Evolutionary conservation across 441 rosid genomes (phyloP).

Genomic region (Euphorbia celastroides): DNA sequence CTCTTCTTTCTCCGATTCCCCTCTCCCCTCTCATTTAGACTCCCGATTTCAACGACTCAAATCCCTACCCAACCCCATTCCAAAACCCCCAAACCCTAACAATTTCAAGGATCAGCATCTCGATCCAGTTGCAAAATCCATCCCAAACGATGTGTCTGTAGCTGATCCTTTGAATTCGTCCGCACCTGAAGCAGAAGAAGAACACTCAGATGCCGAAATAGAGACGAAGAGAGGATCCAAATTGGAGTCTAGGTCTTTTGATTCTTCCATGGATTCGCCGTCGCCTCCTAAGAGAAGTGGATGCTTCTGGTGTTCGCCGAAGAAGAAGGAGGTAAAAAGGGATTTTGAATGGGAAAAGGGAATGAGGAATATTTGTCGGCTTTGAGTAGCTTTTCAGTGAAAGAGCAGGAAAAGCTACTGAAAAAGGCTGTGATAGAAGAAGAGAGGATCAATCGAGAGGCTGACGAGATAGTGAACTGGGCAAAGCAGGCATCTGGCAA

Average conservation of each 20-base stretch:
- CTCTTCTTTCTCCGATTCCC: slow-evolving; percentile 43
- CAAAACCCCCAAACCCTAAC: background rate
- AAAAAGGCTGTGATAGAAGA: slow-evolving; percentile 60
- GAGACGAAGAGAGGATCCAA: background rate
- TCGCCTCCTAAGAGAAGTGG: slow-evolving; percentile 51
- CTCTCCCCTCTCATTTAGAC: slow-evolving; percentile 66
- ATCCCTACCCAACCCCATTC: slow-evolving; percentile 34
- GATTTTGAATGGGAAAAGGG: slow-evolving; percentile 29
- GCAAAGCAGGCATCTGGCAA: slow-evolving; percentile 63
- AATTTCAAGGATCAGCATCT: too few relatives aligned
- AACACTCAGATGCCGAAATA: background rate
- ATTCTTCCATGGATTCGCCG: slow-evolving; percentile 31
- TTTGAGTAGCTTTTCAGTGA: slow-evolving; percentile 42
- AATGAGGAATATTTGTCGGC: slow-evolving; percentile 49
- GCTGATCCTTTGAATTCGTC: background rate
- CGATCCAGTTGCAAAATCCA: background rate
- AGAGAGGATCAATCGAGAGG: slow-evolving; percentile 55
- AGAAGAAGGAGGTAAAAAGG: slow-evolving; percentile 33
- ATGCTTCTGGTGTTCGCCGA: slow-evolving; percentile 70
- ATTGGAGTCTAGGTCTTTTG: slow-evolving; percentile 16
- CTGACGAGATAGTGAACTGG: slow-evolving; percentile 57
- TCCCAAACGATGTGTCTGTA: too few relatives aligned
- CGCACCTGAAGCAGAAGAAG: slow-evolving; percentile 9
- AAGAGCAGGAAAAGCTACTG: slow-evolving; percentile 47
- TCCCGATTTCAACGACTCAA: slow-evolving; percentile 75